Base-by-base conservation (phyloP, 1,139 yeast genomes). In the Zygosaccharomyces pseudobailii region DNA sequence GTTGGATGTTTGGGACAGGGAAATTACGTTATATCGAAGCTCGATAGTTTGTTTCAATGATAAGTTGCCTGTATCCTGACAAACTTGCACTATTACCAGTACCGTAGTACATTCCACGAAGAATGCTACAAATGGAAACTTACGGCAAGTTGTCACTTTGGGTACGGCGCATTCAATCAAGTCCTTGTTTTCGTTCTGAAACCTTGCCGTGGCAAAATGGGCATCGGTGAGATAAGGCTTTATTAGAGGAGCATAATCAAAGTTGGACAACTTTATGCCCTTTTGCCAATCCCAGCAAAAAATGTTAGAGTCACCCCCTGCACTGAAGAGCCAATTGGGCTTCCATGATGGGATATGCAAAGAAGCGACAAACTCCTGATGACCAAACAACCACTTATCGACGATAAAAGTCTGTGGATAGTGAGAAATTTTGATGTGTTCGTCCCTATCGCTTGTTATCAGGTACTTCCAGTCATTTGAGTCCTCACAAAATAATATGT, bases 401-500 rank as follows among this genome's bases (percentile, higher is more conserved):
- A 92, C 82, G 20, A 89, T 80, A 59, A 72, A 87, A 3, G 92
- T 73, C 53, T 84, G 76, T 1, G 97, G 97, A 58, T 76, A 89
- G 55, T 81, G 77, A 3, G 96, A 80, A n/a, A 94, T 76, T 59
- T 95, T 77, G 53, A 94, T 86, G 65, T 94, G 99, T 67, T 94
- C 99, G 66, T 94, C 99, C 68, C 98, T 78, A 67, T 94, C 99
- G 35, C 92, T 83, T 2, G 95, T 84, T 50, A 92, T 73, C 21
- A 90, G 66, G 53, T 70, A 86, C 48, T 76, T 72, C 21, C 72
- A 76, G 20, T 62, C 65, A 6, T 60, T 57, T 13, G 70, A 63
- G 40, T 72, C 63, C 35, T 70, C 67, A 3, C 72, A 71, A 19
- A 79, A 68, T 17, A 79, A 71, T 7, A 88, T 75, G 55, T 83